These are phyloP conservation scores for Baudoinia panamericana DNA, from an alignment of 495 filamentous ascomycete genomes.

Conservation along the genomic window DNA sequence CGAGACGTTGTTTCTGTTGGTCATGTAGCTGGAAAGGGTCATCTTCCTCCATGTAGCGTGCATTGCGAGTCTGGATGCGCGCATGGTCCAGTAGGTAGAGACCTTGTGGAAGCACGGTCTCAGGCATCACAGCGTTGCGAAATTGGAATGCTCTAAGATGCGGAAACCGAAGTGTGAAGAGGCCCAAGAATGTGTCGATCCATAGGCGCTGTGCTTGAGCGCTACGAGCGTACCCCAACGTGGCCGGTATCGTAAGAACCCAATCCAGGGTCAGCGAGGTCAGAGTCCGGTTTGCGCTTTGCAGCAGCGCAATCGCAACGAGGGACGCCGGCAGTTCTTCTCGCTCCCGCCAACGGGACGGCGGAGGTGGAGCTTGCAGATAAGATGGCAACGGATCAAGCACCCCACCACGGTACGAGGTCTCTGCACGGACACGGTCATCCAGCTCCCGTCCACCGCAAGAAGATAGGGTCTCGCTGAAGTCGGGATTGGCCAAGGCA, in stretches of 20 bases:
- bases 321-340: conserved; percentile 1
- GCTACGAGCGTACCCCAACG: not conserved
- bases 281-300: conserved; percentile 14
- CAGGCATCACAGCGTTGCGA: conserved; percentile 22
- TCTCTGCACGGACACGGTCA: too few relatives aligned
- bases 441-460: too few relatives aligned
- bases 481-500: too few relatives aligned
- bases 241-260: conserved; percentile 14
- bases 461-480: too few relatives aligned
- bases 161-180: conserved; percentile 23
- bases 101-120: conserved; percentile 13
- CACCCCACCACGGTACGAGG: too few relatives aligned
- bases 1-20: not conserved
- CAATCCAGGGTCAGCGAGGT: conserved; percentile 26
- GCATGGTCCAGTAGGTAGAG: conserved; percentile 21
- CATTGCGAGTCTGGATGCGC: not conserved
- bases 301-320: conserved; percentile 6
- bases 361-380: too few relatives aligned
- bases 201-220: not conserved
- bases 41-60: conserved; percentile 10
- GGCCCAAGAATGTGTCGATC: conserved; percentile 2
- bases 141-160: conserved; percentile 25
- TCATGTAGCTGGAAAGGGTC: conserved; percentile 16
- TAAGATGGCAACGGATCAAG: too few relatives aligned
- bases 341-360: too few relatives aligned